A percentile compares a stretch with the other conserved stretches of the same genome.
These are phyloP conservation scores for Chaetomium fimeti DNA, from an alignment of 495 filamentous ascomycete genomes.

Conservation along the genomic window DNA sequence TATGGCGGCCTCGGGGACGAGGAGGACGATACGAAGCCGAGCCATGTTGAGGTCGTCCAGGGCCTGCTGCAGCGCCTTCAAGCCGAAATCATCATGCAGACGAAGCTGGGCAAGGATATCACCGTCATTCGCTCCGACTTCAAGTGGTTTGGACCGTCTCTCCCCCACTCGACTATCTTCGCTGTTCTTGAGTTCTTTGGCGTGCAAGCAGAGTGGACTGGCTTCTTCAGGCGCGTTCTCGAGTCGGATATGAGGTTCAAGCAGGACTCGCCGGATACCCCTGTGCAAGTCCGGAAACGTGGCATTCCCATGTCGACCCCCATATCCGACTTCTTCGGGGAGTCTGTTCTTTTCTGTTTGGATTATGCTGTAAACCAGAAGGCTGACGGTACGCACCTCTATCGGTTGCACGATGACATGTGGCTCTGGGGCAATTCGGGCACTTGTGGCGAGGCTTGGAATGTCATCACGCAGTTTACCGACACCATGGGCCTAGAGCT, in stretches of 20 bases:
- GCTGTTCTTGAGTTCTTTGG: conserved; percentile 61
- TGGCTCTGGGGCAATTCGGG: conserved; percentile 63
- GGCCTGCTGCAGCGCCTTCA: conserved; percentile 57
- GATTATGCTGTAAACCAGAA: conserved; percentile 65
- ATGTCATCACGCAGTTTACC: conserved; percentile 53
- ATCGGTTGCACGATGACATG: conserved; percentile 68
- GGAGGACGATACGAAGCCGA: conserved; percentile 24
- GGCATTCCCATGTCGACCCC: conserved; percentile 61
- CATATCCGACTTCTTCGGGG: conserved; percentile 59
- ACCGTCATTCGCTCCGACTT: conserved; percentile 62
- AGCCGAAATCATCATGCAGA: conserved; percentile 59
- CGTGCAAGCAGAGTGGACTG: conserved; percentile 55
- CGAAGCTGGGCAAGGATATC: conserved; percentile 50
- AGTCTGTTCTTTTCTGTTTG: conserved; percentile 63
- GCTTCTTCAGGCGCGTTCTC: conserved; percentile 62
- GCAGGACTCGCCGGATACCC: conserved; percentile 31
- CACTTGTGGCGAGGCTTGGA: conserved; percentile 60
- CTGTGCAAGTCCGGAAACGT: conserved; percentile 46
- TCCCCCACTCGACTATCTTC: conserved; percentile 60
- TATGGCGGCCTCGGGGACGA: conserved; percentile 26
- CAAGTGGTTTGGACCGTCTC: conserved; percentile 59
- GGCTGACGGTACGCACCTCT: conserved; percentile 53
- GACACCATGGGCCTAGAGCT: conserved; percentile 57
- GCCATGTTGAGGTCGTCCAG: conserved; percentile 49
- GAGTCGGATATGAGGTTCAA: conserved; percentile 57